Conservation (phyloP, 2,329 filamentous ascomycete genomes). For the Colletotrichum endophyticum region DNA sequence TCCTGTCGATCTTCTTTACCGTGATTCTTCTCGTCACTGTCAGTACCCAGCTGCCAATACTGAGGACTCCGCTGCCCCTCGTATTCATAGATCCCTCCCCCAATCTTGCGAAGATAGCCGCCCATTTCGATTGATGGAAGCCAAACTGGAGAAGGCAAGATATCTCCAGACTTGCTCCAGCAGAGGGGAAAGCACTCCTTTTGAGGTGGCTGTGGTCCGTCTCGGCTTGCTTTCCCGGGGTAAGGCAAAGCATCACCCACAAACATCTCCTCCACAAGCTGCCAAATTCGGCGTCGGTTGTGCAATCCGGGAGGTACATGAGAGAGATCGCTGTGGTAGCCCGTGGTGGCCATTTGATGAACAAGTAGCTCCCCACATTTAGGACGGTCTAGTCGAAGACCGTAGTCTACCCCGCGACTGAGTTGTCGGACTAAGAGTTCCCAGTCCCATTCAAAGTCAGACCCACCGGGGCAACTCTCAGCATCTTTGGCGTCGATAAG, state of each 20-base stretch:
- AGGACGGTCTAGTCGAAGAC: background rate
- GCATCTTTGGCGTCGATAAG: background rate
- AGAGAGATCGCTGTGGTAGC: background rate
- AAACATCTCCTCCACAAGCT: background rate
- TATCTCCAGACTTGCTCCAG: background rate
- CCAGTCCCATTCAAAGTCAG: background rate
- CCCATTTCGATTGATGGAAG: background rate
- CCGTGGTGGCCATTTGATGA: background rate
- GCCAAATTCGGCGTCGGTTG: background rate
- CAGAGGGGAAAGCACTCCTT: background rate
- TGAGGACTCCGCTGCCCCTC: background rate
- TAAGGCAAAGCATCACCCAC: background rate
- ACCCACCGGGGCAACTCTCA: background rate
- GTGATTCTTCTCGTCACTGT: rapidly evolving
- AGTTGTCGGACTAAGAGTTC: background rate
- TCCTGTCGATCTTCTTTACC: background rate
- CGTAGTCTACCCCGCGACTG: background rate
- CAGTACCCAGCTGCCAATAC: rapidly evolving
- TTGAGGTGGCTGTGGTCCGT: rapidly evolving
- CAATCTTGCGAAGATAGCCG: background rate
- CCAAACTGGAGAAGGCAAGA: background rate
- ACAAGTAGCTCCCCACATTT: background rate
- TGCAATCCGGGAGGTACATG: background rate
- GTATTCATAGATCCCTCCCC: rapidly evolving
- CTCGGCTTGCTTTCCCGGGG: rapidly evolving